These are phyloP conservation scores for Malus hybrid DNA, from an alignment of 331 rosid species.

Conservation along the genomic window DNA sequence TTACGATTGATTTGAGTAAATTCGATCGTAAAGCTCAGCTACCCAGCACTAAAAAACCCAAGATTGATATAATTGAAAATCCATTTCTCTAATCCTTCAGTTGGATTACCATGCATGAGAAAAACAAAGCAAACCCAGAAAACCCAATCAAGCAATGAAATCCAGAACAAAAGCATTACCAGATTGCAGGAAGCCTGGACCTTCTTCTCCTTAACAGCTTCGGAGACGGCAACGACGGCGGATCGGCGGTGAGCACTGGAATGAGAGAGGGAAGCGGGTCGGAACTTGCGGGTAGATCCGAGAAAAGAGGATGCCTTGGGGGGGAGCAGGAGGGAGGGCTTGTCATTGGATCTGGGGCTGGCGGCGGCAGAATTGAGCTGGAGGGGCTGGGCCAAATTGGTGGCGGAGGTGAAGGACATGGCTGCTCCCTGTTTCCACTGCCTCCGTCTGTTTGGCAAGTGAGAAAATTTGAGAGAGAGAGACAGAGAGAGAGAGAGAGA, in stretches of 20 bases:
- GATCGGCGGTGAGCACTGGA: conserved; percentile 36
- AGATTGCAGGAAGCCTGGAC: conserved; percentile 44
- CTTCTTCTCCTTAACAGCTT: conserved; percentile 49
- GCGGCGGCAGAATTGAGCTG: conserved; percentile 38
- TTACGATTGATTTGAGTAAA: neutral
- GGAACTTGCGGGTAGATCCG: conserved; percentile 62
- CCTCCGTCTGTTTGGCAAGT: neutral
- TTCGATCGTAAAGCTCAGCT: conserved; percentile 8
- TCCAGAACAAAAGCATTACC: conserved; percentile 21
- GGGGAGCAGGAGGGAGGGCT: conserved; percentile 20
- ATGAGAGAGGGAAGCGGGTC: conserved; percentile 30
- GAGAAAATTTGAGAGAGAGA: neutral
- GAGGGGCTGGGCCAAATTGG: conserved; percentile 49
- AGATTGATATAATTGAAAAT: neutral
- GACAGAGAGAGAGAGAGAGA: neutral
- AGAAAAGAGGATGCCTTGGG: conserved; percentile 47
- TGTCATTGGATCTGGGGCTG: conserved; percentile 68
- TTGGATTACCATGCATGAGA: neutral
- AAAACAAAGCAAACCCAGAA: neutral
- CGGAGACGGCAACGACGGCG: conserved; percentile 56
- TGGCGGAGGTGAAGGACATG: conserved; percentile 61
- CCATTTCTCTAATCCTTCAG: neutral
- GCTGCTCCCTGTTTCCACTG: neutral
- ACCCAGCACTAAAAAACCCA: conserved; percentile 3
- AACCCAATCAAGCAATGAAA: neutral